Evolutionary conservation across 2,329 filamentous ascomycete species (phyloP), one percentile per base, ranked within the genome.

Genomic region (Teratosphaeria gauchensis): DNA sequence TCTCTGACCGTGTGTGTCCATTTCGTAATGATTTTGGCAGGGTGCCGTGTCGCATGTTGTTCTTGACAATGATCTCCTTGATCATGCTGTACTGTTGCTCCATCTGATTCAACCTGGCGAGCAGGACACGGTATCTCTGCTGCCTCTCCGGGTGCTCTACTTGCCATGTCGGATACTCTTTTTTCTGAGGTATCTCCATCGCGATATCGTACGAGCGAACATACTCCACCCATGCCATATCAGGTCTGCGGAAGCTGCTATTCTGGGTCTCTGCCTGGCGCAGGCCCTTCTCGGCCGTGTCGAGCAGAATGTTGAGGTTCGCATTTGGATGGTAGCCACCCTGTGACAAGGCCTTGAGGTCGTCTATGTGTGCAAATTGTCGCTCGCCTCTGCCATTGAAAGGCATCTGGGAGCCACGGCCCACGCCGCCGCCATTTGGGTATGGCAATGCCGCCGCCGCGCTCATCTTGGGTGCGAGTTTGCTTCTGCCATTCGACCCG

Each of bases 211-310:
- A 91, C 11, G 92, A 89, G 62, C 87, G 84, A 59, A 97, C 81
- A 69, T 92, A 97, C 61, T 95, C 89, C 63, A 88, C 83, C 58
- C 95, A 87, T 2, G 92, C 92, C 42, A 84, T 73, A 69, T 94
- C 90, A 4, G 85, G 83, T 38, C 84, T 79, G 30, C 82, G 77
- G 73, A 88, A 87, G 55, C 31, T 46, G 61, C 82, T 82, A 59
- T 85, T 66, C 58, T 80, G 77, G 56, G 81, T 82, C 62, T 84
- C 81, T 42, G 89, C 86, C 53, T 71, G 71, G 46, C 66, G 71
- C 59, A 79, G 71, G 57, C 75, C 73, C 11, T 65, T 64, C 35
- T 75, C 72, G 46, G 78, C 78, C 8, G 65, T 62, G 6, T 72
- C 69, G 24, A 80, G 65, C 19, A 80, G 68, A 48, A 69, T 67